phyloP scores from a whole-genome alignment of 2,329 filamentous ascomycete genomes.

The Didymella lethalis region DNA sequence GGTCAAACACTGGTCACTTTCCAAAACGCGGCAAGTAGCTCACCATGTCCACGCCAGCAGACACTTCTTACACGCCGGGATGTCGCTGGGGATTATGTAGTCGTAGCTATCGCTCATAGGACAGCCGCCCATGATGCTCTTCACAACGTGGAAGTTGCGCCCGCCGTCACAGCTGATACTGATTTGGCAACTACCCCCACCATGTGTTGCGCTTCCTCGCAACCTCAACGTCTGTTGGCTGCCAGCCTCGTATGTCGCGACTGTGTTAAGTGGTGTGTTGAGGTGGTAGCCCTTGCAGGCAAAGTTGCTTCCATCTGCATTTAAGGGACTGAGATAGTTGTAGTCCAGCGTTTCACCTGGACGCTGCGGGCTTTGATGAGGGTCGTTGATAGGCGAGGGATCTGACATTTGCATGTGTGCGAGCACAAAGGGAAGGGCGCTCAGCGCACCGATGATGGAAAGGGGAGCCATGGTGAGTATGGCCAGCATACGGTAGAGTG shows the following conservation, averaged over 20 bases:
- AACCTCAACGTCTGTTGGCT: constrained; percentile 69
- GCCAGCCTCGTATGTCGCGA: constrained; percentile 70
- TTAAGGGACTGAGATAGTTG: constrained; percentile 74
- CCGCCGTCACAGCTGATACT: constrained; percentile 77
- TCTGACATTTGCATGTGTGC: constrained; percentile 65
- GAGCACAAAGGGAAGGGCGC: constrained; percentile 29
- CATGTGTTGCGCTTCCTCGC: constrained; percentile 66
- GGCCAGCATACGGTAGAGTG: constrained; percentile 24
- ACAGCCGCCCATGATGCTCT: constrained; percentile 68
- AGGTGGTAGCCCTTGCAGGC: constrained; percentile 76
- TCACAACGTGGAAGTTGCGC: constrained; percentile 72
- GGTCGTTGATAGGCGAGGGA: constrained; percentile 63
- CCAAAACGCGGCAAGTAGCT: neutral
- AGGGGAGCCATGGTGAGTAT: constrained; percentile 36
- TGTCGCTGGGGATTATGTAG: constrained; percentile 70
- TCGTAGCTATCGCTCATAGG: constrained; percentile 62
- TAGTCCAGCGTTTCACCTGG: constrained; percentile 65
- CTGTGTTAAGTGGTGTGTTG: constrained; percentile 60
- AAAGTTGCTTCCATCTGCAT: constrained; percentile 68
- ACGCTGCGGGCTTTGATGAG: constrained; percentile 48
- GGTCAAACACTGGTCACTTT: neutral
- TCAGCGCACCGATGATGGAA: constrained; percentile 33
- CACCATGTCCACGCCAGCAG: constrained; percentile 72
- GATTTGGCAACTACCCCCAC: constrained; percentile 79
- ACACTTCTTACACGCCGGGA: constrained; percentile 63